phyloP scores from a whole-genome alignment of 805 yeast genomes.

The Candida ulmi region DNA sequence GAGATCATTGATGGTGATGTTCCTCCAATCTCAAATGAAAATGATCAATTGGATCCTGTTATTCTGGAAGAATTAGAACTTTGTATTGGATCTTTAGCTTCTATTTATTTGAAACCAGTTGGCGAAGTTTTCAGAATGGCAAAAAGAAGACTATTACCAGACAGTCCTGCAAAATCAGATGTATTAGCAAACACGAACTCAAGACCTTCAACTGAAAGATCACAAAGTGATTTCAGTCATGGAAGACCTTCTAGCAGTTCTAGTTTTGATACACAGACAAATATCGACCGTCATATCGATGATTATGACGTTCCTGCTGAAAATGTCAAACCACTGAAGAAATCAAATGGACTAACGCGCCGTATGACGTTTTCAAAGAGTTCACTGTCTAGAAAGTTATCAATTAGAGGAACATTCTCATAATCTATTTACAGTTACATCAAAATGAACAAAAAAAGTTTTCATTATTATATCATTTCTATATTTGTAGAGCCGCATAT shows the following conservation, averaged over 20 bases:
- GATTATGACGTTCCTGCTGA: conserved; percentile 36
- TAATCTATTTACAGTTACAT: not conserved
- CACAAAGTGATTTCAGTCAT: conserved; percentile 1
- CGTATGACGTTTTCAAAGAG: conserved; percentile 29
- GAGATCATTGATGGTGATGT: conserved; percentile 53
- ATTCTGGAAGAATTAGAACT: conserved; percentile 78
- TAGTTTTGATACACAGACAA: conserved; percentile 7
- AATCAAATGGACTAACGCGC: conserved; percentile 26
- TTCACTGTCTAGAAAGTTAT: conserved; percentile 29
- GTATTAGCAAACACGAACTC: too few species aligned
- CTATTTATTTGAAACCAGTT: conserved; percentile 80
- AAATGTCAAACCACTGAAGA: conserved; percentile 29
- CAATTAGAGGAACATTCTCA: conserved; percentile 19
- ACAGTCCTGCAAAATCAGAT: conserved; percentile 43
- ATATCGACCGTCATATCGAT: conserved; percentile 26
- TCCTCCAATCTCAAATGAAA: conserved; percentile 62
- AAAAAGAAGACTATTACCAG: conserved; percentile 42
- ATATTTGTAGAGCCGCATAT: not conserved
- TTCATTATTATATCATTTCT: too few species aligned
- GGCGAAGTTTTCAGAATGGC: conserved; percentile 70
- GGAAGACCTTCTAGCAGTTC: conserved; percentile 3
- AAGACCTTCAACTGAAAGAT: conserved; percentile 4
- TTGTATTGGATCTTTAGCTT: conserved; percentile 75
- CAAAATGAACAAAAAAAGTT: too few species aligned
- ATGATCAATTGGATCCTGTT: conserved; percentile 62